These are phyloP conservation scores for Bolboschoenus planiculmis DNA, from an alignment of 176 grass and related monocot species.

Conservation along the genomic window DNA sequence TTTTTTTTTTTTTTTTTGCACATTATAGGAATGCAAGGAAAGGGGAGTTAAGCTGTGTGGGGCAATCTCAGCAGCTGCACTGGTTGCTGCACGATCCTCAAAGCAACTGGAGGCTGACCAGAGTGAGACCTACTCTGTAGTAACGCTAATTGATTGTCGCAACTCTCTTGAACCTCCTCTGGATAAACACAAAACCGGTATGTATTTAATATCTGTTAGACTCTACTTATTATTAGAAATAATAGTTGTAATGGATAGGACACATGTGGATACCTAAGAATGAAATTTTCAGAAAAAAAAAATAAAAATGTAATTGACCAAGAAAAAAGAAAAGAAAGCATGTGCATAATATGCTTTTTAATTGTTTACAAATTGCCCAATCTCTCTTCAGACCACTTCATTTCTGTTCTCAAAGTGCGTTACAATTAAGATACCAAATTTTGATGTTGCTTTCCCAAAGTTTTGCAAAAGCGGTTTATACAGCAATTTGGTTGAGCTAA, in stretches of 20 bases:
- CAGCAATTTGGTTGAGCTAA: background rate
- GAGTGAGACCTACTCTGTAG: constrained; percentile 55
- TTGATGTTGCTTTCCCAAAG: background rate
- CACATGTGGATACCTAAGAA: background rate
- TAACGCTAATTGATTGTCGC: constrained; percentile 64
- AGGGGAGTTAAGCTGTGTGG: constrained; percentile 62
- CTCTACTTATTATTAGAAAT: background rate
- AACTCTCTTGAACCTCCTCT: constrained; percentile 57
- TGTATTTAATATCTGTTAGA: constrained; percentile 9
- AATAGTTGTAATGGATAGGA: background rate
- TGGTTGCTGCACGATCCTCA: constrained; percentile 45
- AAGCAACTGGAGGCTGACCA: constrained; percentile 39
- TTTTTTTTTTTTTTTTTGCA: background rate
- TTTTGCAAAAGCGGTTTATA: background rate
- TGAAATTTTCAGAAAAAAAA: background rate
- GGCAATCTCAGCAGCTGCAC: constrained; percentile 56
- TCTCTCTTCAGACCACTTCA: background rate
- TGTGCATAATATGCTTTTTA: background rate
- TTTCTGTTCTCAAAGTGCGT: background rate
- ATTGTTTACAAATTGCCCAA: background rate
- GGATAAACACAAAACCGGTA: constrained; percentile 53
- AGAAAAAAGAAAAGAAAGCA: background rate
- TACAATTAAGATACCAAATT: background rate
- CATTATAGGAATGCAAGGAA: constrained; percentile 61
- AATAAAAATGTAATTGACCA: background rate